Percentiles rank a stretch among this genome's conserved stretches.
These are phyloP conservation scores for Trichoderma parareesei DNA, from an alignment of 495 filamentous ascomycete genomes.

Conservation along the genomic window DNA sequence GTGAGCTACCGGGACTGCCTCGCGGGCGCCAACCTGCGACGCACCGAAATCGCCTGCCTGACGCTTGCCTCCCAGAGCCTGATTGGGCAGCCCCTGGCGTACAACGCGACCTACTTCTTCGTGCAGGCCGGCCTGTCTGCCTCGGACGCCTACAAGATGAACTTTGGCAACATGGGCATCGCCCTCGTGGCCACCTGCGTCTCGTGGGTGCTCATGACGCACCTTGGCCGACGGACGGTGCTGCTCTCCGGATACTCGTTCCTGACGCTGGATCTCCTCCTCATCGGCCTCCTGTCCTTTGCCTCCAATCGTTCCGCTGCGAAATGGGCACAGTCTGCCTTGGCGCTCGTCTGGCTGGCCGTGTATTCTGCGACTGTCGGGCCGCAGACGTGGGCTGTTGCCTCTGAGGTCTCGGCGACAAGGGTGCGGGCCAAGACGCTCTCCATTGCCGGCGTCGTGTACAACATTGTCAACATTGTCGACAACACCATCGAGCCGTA, in stretches of 20 bases:
- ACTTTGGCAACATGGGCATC: conserved; percentile 20
- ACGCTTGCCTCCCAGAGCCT: conserved; percentile 23
- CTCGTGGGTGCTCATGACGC: conserved; percentile 30
- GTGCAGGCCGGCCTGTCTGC: conserved; percentile 47
- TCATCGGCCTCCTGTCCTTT: conserved; percentile 26
- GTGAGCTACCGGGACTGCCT: conserved; percentile 54
- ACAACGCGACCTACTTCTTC: conserved; percentile 58
- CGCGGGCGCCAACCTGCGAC: conserved; percentile 51
- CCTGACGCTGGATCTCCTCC: conserved; percentile 23
- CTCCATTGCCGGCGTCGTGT: conserved; percentile 37
- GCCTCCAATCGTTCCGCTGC: conserved; percentile 15
- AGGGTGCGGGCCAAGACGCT: conserved; percentile 55
- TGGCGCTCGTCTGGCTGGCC: conserved; percentile 23
- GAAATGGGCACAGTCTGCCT: conserved; percentile 23
- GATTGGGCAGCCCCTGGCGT: conserved; percentile 39
- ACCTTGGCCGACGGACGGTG: conserved; percentile 35
- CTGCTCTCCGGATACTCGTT: conserved; percentile 28
- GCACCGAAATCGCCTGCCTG: conserved; percentile 55
- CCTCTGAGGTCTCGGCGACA: conserved; percentile 50
- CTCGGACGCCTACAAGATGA: conserved; percentile 37
- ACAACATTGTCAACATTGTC: conserved; percentile 35
- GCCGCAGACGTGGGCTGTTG: conserved; percentile 53
- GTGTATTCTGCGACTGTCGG: neutral
- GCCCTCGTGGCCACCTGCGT: conserved; percentile 34
- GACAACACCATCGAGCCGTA: conserved; percentile 30